Conservation (phyloP, 1,139 yeast species). For the Geotrichum fermentans region DNA sequence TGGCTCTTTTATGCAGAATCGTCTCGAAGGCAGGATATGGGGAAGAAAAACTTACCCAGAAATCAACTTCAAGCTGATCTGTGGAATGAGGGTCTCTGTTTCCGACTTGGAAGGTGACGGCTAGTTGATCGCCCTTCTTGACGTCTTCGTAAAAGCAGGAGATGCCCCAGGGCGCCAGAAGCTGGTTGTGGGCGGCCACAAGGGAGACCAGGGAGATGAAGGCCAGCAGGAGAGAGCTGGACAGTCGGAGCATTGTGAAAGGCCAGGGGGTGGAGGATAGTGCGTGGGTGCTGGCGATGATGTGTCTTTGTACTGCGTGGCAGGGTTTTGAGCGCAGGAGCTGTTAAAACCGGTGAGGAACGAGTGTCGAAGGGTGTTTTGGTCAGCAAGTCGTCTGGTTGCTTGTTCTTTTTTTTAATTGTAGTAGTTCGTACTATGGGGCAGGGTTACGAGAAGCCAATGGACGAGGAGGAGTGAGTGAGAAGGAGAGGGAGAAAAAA, state of each 20-base stretch:
- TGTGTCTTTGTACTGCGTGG: too few relatives aligned
- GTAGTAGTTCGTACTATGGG: too few relatives aligned
- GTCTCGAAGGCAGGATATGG: not conserved
- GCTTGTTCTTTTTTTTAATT: too few relatives aligned
- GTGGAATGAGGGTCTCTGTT: slow-evolving; percentile 77
- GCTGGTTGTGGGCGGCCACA: slow-evolving; percentile 66
- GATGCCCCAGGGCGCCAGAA: slow-evolving; percentile 78
- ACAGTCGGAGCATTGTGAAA: not conserved
- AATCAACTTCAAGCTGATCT: slow-evolving; percentile 74
- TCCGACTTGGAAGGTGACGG: slow-evolving; percentile 90
- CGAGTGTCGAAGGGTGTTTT: not conserved
- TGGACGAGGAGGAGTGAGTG: too few relatives aligned
- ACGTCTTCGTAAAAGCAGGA: slow-evolving; percentile 85
- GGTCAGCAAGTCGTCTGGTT: not conserved
- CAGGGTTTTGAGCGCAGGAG: not conserved
- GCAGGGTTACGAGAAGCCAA: too few relatives aligned
- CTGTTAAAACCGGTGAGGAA: not conserved
- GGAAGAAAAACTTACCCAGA: slow-evolving; percentile 43
- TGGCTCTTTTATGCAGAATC: not conserved
- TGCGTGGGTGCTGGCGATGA: not conserved
- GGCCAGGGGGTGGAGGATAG: not conserved
- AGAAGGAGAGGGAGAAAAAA: too few relatives aligned
- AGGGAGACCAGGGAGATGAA: slow-evolving; percentile 12
- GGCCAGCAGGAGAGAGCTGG: not conserved
- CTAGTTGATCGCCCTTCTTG: slow-evolving; percentile 78